Base-by-base conservation (phyloP, 139 green algal species). In the Chlamydomonas incerta region DNA sequence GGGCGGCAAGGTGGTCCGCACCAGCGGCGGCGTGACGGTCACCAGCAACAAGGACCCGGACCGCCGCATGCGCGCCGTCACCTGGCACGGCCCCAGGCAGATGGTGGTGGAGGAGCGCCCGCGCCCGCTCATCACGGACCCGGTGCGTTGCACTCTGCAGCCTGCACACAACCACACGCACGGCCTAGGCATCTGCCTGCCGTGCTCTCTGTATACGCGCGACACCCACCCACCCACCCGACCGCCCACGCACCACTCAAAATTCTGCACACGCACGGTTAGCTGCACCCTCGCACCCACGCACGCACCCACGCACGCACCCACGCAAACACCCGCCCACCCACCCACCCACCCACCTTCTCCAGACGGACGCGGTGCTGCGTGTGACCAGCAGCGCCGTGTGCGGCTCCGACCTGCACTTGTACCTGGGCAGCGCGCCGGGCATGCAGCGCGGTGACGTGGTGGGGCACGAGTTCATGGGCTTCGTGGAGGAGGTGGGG, bases 401-500 rank as follows among this genome's bases (percentile, higher is more conserved):
- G 81, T 97, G 95, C 80, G 95, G 94, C 35, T 91, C 72, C 18
- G 94, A 97, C 82, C 90, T 97, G 71, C 95, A 97, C 84, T 74
- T 97, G 52, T 97, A 93, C 73, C 26, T 90, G 26, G 85, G 79
- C n/a, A 63, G 26, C 33, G 85, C 86, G 35, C 66, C 81, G 0
- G 91, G 93, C 70, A 92, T 95, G 90, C 82, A 95, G 85, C 86
- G 81, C 47, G 92, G 92, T 20, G 93, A 96, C 58, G 86, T 96
- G 24, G 0, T 96, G 80, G 94, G 93, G 0, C 94, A 96, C 75
- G 93, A 98, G 88, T 95, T 94, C 85, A 96, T 96, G 94, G 94
- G 92, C 66, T 82, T 93, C 33, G 88, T 95, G 58, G 89, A 93
- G 70, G 87, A 86, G 20, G 94, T 93, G 37, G 92, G 94, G 0